Conservation (phyloP, 2,329 filamentous ascomycete genomes). For the Metarhizium rileyi region DNA sequence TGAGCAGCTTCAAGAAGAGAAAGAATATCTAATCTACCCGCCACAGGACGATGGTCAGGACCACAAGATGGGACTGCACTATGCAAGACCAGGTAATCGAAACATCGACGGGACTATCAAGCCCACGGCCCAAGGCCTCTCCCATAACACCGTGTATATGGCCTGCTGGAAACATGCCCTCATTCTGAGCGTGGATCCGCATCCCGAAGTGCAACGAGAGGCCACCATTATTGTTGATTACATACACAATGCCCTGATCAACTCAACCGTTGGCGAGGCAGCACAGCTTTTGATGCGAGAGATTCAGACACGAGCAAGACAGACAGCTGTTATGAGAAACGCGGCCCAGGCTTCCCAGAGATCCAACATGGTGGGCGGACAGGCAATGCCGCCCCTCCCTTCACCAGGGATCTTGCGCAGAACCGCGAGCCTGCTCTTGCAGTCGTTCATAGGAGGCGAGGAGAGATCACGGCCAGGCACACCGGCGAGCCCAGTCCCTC, state of each 20-base stretch:
- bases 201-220: slow-evolving; percentile 83
- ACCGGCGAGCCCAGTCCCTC: slow-evolving; percentile 17
- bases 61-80: slow-evolving; percentile 54
- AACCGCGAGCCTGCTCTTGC: slow-evolving; percentile 55
- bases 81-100: slow-evolving; percentile 45
- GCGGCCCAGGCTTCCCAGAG: slow-evolving; percentile 33
- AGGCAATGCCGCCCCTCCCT: slow-evolving; percentile 33
- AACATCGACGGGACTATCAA: slow-evolving; percentile 50
- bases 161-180: slow-evolving; percentile 91
- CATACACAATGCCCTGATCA: slow-evolving; percentile 66
- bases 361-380: slow-evolving; percentile 28
- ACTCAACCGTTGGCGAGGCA: slow-evolving; percentile 63
- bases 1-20: slow-evolving; percentile 81
- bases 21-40: slow-evolving; percentile 52
- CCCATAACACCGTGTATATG: slow-evolving; percentile 83
- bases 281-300: slow-evolving; percentile 68
- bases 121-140: slow-evolving; percentile 48
- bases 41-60: slow-evolving; percentile 46
- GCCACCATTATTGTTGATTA: slow-evolving; percentile 80
- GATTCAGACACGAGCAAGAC: slow-evolving; percentile 44
- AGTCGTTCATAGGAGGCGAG: slow-evolving; percentile 44
- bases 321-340: slow-evolving; percentile 34
- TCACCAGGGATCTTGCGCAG: slow-evolving; percentile 51
- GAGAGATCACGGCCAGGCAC: slow-evolving; percentile 28
- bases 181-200: slow-evolving; percentile 85